Conservation (phyloP, 2,329 filamentous ascomycete species). For the Fusarium decemcellulare region DNA sequence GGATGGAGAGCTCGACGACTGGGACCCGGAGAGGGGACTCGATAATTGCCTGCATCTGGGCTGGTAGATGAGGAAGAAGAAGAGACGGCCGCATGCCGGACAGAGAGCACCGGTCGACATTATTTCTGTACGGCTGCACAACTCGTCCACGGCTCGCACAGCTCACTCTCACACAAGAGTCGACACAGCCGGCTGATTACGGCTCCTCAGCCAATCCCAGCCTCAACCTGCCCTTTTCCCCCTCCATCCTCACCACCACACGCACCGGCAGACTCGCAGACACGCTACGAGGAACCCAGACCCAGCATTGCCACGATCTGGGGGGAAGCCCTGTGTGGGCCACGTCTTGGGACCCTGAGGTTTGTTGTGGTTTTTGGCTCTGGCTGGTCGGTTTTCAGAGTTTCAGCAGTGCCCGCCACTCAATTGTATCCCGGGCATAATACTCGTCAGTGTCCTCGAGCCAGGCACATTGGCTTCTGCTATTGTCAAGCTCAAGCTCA, state of each 20-base stretch:
- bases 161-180: conserved; percentile 34
- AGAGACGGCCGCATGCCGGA: conserved; percentile 8
- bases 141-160: conserved; percentile 40
- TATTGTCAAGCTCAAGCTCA: conserved; percentile 4
- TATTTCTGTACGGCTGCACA: conserved; percentile 37
- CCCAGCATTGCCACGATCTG: conserved; percentile 24
- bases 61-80: conserved; percentile 35
- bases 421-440: conserved; percentile 26
- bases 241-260: conserved; percentile 32
- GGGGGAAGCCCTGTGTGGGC: conserved; percentile 33
- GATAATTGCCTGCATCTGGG: conserved; percentile 14
- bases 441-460: conserved; percentile 1
- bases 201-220: conserved; percentile 36
- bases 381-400: conserved; percentile 26
- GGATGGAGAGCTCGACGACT: conserved; percentile 30
- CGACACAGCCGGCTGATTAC: conserved; percentile 39
- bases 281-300: conserved; percentile 32
- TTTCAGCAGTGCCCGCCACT: conserved; percentile 39
- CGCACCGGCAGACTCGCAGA: conserved; percentile 28
- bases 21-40: conserved; percentile 24
- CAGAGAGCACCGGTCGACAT: conserved; percentile 17
- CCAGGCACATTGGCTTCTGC: not conserved
- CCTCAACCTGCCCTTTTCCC: conserved; percentile 20
- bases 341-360: conserved; percentile 22
- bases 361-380: conserved; percentile 23